Conservation (phyloP, 2,329 filamentous ascomycete species). For the Nigrospora oryzae region DNA sequence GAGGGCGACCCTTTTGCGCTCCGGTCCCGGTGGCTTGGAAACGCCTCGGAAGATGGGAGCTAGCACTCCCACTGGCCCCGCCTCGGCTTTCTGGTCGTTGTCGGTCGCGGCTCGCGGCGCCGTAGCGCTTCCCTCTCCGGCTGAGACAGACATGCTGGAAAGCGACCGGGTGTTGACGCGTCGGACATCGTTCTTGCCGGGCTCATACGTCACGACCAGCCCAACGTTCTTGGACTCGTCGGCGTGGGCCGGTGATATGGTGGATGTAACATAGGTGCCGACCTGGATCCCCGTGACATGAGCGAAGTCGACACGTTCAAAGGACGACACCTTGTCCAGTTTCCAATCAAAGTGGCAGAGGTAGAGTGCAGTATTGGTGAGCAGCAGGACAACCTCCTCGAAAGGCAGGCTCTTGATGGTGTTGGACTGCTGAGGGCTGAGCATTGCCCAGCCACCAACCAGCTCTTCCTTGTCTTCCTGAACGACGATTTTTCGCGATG, state of each 20-base stretch:
- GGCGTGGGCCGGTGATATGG: constrained; percentile 66
- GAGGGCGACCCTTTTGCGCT: constrained; percentile 38
- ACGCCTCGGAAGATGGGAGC: constrained; percentile 33
- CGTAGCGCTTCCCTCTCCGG: too few species aligned
- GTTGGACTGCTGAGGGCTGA: constrained; percentile 66
- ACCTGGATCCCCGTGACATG: constrained; percentile 66
- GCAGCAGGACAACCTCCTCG: constrained; percentile 78
- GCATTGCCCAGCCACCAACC: constrained; percentile 80
- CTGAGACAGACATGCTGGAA: constrained; percentile 34
- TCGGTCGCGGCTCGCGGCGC: constrained; percentile 10
- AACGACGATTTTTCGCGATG: constrained; percentile 78
- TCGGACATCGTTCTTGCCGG: constrained; percentile 61
- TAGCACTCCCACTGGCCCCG: constrained; percentile 8
- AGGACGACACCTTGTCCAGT: constrained; percentile 86
- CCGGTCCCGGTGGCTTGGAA: constrained; percentile 16
- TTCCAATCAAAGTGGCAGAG: constrained; percentile 92
- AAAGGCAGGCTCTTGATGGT: constrained; percentile 65
- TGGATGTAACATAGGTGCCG: constrained; percentile 87
- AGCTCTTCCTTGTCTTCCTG: constrained; percentile 78
- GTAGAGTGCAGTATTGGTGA: constrained; percentile 81
- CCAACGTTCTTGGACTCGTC: constrained; percentile 78
- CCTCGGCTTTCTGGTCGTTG: constrained; percentile 1
- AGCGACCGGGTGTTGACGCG: constrained; percentile 82
- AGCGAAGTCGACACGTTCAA: constrained; percentile 74
- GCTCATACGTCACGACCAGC: constrained; percentile 69